Conservation (phyloP, 345 rosid genomes). For the Melaleuca alternifolia region DNA sequence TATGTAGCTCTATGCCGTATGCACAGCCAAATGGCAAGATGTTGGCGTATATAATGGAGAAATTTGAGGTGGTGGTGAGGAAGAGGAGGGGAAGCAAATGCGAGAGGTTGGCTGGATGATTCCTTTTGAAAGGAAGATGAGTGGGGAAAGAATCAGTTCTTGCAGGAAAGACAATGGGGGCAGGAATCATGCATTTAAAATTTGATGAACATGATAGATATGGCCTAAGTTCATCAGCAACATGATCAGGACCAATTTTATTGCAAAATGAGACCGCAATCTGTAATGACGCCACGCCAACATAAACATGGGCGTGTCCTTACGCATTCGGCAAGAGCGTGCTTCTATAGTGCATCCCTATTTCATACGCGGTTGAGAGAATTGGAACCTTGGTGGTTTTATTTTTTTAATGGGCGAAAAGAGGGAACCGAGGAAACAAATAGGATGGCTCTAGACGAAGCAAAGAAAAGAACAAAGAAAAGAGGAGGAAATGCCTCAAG, state of each 20-base stretch:
- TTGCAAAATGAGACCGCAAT: not conserved
- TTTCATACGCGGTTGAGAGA: not conserved
- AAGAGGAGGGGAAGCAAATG: constrained; percentile 4
- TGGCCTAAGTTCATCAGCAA: not conserved
- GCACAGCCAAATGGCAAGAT: not conserved
- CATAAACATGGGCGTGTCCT: not conserved
- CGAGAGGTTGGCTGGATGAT: constrained; percentile 4
- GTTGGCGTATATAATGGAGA: constrained; percentile 17
- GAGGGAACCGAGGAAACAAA: not conserved
- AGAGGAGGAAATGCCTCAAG: not conserved
- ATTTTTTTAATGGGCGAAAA: not conserved
- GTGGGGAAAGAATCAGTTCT: not conserved
- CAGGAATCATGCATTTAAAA: not conserved
- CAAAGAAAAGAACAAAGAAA: not conserved
- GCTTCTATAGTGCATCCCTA: not conserved
- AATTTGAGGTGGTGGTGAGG: not conserved
- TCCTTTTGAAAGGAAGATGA: not conserved
- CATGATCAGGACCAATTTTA: not conserved
- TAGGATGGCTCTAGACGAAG: not conserved
- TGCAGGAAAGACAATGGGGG: not conserved
- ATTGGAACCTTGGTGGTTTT: not conserved
- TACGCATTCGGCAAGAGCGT: not conserved
- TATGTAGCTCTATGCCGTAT: not conserved
- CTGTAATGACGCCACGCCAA: not conserved
- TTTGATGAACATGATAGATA: not conserved